These are phyloP conservation scores for Malus hybrid DNA, from an alignment of 331 rosid genomes.

Conservation along the genomic window DNA sequence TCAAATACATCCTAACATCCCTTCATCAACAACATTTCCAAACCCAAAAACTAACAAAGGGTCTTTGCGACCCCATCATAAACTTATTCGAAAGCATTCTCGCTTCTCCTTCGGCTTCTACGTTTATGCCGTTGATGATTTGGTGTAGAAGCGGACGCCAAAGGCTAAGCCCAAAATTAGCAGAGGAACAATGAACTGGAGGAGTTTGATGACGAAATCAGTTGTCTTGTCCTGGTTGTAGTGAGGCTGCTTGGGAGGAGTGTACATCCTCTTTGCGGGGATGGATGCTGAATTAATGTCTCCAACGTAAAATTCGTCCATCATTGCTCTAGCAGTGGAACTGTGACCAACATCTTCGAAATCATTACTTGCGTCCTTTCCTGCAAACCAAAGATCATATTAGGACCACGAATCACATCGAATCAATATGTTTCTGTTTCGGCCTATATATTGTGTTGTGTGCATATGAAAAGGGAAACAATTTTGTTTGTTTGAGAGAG, in stretches of 20 bases:
- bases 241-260: constrained; percentile 73
- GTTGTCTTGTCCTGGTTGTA: constrained; percentile 70
- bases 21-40: neutral
- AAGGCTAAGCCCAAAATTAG: constrained; percentile 69
- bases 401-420: neutral
- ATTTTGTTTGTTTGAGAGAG: too few relatives aligned
- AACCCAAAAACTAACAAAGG: constrained; percentile 2
- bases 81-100: constrained; percentile 1
- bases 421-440: neutral
- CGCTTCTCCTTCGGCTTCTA: neutral
- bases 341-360: constrained; percentile 90
- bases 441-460: neutral
- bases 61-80: constrained; percentile 1
- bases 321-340: constrained; percentile 54
- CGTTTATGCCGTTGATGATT: constrained; percentile 28
- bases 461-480: too few relatives aligned
- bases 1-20: constrained; percentile 12
- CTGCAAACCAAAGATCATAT: constrained; percentile 31
- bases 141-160: constrained; percentile 64
- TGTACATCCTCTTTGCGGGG: constrained; percentile 41
- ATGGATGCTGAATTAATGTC: constrained; percentile 59
- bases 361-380: constrained; percentile 84
- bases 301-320: constrained; percentile 77
- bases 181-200: constrained; percentile 76
- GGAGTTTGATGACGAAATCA: constrained; percentile 62